A percentile compares a stretch with the other conserved stretches of the same genome.
These are phyloP conservation scores for Misopates orontium DNA, from an alignment of 257 asterid genomes.

Conservation along the genomic window DNA sequence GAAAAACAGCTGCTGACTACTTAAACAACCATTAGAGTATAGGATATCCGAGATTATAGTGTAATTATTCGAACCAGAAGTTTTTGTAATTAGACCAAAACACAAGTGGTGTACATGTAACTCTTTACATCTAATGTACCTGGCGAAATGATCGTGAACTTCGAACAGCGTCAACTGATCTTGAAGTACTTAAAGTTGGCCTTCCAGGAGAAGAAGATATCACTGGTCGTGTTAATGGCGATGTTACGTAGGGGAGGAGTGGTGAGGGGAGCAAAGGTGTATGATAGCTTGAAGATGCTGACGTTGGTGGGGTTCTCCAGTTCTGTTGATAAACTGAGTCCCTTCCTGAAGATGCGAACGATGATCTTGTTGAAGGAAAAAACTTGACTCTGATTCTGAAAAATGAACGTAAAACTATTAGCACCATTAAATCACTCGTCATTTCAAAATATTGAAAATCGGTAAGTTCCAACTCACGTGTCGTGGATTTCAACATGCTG, in stretches of 20 bases:
- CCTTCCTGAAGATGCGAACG: constrained; percentile 43
- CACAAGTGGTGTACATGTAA: too few species aligned
- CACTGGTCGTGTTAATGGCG: constrained; percentile 31
- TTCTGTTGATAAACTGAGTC: too few species aligned
- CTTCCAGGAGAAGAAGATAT: constrained; percentile 35
- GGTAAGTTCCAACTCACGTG: constrained; percentile 37
- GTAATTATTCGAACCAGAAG: too few species aligned
- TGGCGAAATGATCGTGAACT: constrained; percentile 34
- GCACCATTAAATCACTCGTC: background rate
- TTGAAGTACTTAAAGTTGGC: constrained; percentile 27
- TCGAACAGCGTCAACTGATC: constrained; percentile 24
- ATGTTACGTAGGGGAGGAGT: constrained; percentile 30
- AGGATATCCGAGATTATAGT: too few species aligned
- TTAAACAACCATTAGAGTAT: too few species aligned
- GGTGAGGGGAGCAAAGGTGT: constrained; percentile 48
- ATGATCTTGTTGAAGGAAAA: constrained; percentile 37
- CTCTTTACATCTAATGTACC: constrained; percentile 38
- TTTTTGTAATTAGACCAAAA: too few species aligned
- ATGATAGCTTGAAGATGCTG: constrained; percentile 35
- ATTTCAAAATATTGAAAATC: background rate
- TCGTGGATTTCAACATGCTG: constrained; percentile 59
- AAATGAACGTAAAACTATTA: background rate
- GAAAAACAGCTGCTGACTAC: too few species aligned
- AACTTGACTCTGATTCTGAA: constrained; percentile 55
- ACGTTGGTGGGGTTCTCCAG: constrained; percentile 39